phyloP scores from a whole-genome alignment of 1,139 yeast genomes.

The Lodderomyces orthopsilosis region DNA sequence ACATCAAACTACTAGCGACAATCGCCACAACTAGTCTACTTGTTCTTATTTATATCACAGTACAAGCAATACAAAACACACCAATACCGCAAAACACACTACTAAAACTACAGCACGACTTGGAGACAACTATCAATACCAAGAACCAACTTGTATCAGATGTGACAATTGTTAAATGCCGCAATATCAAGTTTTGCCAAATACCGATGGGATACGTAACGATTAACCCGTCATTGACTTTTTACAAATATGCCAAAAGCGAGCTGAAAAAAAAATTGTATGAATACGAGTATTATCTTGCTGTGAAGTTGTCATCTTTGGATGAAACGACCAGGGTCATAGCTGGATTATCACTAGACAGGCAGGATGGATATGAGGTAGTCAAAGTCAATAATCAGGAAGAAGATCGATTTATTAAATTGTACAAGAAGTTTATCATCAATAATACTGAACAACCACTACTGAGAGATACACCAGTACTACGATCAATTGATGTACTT shows the following conservation, averaged over 20 bases:
- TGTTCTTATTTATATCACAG: not conserved
- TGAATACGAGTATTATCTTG: conserved; percentile 15
- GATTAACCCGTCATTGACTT: conserved; percentile 13
- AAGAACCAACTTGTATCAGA: conserved; percentile 11
- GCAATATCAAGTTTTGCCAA: conserved; percentile 7
- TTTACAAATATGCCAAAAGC: conserved; percentile 3
- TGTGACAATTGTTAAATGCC: conserved; percentile 11
- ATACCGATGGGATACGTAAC: conserved; percentile 12
- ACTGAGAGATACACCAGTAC: conserved; percentile 14
- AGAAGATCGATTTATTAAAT: conserved; percentile 4
- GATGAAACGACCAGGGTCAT: conserved; percentile 15
- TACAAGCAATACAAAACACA: conserved; percentile 1
- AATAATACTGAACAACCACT: conserved; percentile 10
- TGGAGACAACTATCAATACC: not conserved
- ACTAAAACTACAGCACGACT: conserved; percentile 4
- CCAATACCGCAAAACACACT: conserved; percentile 3
- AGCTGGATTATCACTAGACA: conserved; percentile 15
- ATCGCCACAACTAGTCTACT: not conserved
- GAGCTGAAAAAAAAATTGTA: conserved; percentile 5
- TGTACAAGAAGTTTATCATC: conserved; percentile 11
- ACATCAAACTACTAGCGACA: conserved; percentile 6
- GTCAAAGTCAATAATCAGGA: conserved; percentile 3
- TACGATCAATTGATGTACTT: conserved; percentile 26
- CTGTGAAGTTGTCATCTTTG: conserved; percentile 13
- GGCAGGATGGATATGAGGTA: conserved; percentile 10